A percentile compares a stretch with the other conserved stretches of the same genome.
These are phyloP conservation scores for Filosporella fistucella DNA, from an alignment of 495 filamentous ascomycete species.

Conservation along the genomic window DNA sequence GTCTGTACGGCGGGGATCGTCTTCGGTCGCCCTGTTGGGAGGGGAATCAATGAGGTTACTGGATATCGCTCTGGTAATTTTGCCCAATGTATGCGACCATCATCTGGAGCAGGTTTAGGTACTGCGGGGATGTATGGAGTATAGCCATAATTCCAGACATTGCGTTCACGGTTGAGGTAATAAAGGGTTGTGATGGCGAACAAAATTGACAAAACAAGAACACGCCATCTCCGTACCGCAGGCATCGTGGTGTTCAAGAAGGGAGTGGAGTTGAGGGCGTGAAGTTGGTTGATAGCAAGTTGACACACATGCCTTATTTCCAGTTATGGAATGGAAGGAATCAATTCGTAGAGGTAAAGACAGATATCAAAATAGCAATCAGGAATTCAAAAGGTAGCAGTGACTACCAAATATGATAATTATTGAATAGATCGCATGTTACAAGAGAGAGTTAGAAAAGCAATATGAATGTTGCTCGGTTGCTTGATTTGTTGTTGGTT, in stretches of 20 bases:
- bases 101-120: neutral
- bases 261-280: too few relatives aligned
- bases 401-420: too few relatives aligned
- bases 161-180: slow-evolving; percentile 16
- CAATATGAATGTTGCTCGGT: too few relatives aligned
- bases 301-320: too few relatives aligned
- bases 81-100: slow-evolving; percentile 29
- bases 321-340: too few relatives aligned
- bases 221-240: slow-evolving; percentile 19
- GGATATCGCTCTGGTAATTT: slow-evolving; percentile 43
- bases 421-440: too few relatives aligned
- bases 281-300: neutral
- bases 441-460: too few relatives aligned
- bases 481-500: too few relatives aligned
- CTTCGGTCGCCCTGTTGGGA: slow-evolving; percentile 37
- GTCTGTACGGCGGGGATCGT: slow-evolving; percentile 21
- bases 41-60: slow-evolving; percentile 39
- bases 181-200: slow-evolving; percentile 17
- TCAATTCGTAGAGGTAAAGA: neutral
- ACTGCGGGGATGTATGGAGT: slow-evolving; percentile 9
- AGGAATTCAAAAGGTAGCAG: too few relatives aligned
- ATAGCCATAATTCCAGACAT: slow-evolving; percentile 18
- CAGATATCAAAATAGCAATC: neutral
- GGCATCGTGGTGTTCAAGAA: slow-evolving; percentile 10
- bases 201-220: slow-evolving; percentile 13